Evolutionary conservation across 148 eudicot genomes (phyloP), one percentile per base, ranked within the genome.

Genomic region (Camellia japonica): DNA sequence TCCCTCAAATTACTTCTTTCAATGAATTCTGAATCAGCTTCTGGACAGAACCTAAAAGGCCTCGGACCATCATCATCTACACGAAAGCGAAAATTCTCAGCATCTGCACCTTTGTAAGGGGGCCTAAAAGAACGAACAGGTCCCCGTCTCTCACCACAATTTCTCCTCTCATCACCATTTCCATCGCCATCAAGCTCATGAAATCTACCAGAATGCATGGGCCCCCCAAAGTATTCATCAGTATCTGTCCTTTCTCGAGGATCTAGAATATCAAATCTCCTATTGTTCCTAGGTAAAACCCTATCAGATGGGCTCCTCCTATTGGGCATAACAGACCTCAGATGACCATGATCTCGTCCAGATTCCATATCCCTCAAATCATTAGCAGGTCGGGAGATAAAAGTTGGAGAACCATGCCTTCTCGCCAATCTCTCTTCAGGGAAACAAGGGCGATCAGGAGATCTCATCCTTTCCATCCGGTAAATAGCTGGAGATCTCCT

Each of bases 391-490:
- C 83, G 83, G 9, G 83, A 47, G 52, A 68, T 73, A 64, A 51
- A 84, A 58, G 86, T 71, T 20, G 89, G 89, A 68, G 87, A 82
- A 6, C 78, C 80, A 52, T 78, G 79, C 81, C 88, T 85, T 76
- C 82, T 82, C 51, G 64, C 42, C 78, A 72, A 68, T 44, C 66
- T 71, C 19, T 82, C 85, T 61, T 83, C 85, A 61, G 81, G 56
- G 20, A 76, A 83, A 73, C 79, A 77, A 61, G 70, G 56, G 41
- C 59, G 88, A 23, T 80, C 81, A 66, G 87, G 83, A 78, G 86
- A 86, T 49, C 84, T 83, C 73, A 81, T 75, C 80, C 86, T 81
- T 19, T 84, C 86, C 79, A 61, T 77, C 74, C 87, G 75, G 74
- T 84, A 84, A 52, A 72, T 59, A 42, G 47, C 55, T 20, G 84